phyloP scores from a whole-genome alignment of 306 rosid genomes.

The Chamaecrista fasciculata region DNA sequence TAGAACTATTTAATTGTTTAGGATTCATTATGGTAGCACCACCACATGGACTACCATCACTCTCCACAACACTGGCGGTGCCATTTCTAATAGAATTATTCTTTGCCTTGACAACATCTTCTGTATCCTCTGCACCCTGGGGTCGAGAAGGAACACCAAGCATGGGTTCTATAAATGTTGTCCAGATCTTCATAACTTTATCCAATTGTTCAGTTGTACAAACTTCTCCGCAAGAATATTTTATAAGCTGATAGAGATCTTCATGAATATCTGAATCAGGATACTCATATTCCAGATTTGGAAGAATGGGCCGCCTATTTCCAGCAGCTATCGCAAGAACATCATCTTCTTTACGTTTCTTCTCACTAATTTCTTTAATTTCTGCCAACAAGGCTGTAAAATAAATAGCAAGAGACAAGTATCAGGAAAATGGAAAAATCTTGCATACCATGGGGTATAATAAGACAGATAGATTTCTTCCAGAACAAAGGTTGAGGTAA shows the following conservation, averaged over 20 bases:
- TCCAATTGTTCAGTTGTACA: conserved; percentile 87
- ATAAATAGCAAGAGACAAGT: conserved; percentile 28
- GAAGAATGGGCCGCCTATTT: conserved; percentile 79
- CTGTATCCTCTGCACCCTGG: conserved; percentile 81
- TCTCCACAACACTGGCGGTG: conserved; percentile 46
- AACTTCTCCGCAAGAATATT: conserved; percentile 95
- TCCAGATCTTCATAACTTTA: conserved; percentile 95
- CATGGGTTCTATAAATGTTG: conserved; percentile 83
- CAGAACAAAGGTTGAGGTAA: not conserved
- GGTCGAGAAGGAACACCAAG: conserved; percentile 83
- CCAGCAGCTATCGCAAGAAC: conserved; percentile 92
- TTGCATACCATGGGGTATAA: not conserved
- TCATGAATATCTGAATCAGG: conserved; percentile 85
- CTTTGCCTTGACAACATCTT: conserved; percentile 70
- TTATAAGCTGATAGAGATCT: conserved; percentile 86
- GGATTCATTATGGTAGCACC: conserved; percentile 48
- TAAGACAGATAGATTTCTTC: conserved; percentile 1
- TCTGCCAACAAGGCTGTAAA: conserved; percentile 83
- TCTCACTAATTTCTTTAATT: conserved; percentile 94
- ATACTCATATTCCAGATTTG: conserved; percentile 84
- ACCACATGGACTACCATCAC: conserved; percentile 60
- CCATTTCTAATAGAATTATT: conserved; percentile 48
- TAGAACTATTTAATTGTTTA: conserved; percentile 48
- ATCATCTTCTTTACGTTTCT: conserved; percentile 87
- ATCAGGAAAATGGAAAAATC: conserved; percentile 17